phyloP scores from a whole-genome alignment of 441 rosid genomes.

The Mallotus japonicus region DNA sequence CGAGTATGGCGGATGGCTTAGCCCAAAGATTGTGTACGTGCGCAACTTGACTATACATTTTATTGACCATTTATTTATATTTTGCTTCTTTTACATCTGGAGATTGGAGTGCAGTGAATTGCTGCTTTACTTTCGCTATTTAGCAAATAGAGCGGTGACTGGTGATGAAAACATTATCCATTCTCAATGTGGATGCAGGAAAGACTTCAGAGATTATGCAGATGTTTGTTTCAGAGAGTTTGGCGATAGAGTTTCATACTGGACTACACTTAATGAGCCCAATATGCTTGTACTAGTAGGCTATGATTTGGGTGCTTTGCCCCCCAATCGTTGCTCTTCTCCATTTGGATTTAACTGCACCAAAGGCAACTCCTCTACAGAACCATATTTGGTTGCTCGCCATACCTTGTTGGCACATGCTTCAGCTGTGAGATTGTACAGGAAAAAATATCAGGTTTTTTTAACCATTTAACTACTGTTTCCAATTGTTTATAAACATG shows the following conservation, averaged over 20 bases:
- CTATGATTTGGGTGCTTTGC: constrained; percentile 44
- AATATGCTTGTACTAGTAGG: constrained; percentile 38
- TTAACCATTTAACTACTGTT: not conserved
- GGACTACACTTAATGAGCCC: constrained; percentile 72
- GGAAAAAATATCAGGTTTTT: constrained; percentile 40
- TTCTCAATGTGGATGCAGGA: constrained; percentile 37
- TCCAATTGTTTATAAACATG: not conserved
- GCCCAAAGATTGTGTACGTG: constrained; percentile 47
- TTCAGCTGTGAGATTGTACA: constrained; percentile 55
- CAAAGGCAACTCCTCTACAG: constrained; percentile 58
- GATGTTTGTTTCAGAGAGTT: constrained; percentile 70
- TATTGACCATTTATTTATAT: not conserved
- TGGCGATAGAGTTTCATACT: constrained; percentile 54
- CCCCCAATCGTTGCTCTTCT: constrained; percentile 58
- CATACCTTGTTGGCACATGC: constrained; percentile 69
- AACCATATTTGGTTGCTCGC: constrained; percentile 45
- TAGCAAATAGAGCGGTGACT: no score
- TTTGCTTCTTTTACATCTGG: not conserved
- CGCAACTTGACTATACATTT: not conserved
- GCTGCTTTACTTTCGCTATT: not conserved
- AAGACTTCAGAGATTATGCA: constrained; percentile 67
- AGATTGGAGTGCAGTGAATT: not conserved
- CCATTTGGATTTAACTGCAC: constrained; percentile 42
- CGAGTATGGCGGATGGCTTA: constrained; percentile 32
- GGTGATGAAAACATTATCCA: not conserved